Evolutionary conservation across 495 filamentous ascomycete genomes (phyloP), one percentile per base, ranked within the genome.

Genomic region (Penicillium mononematosum): DNA sequence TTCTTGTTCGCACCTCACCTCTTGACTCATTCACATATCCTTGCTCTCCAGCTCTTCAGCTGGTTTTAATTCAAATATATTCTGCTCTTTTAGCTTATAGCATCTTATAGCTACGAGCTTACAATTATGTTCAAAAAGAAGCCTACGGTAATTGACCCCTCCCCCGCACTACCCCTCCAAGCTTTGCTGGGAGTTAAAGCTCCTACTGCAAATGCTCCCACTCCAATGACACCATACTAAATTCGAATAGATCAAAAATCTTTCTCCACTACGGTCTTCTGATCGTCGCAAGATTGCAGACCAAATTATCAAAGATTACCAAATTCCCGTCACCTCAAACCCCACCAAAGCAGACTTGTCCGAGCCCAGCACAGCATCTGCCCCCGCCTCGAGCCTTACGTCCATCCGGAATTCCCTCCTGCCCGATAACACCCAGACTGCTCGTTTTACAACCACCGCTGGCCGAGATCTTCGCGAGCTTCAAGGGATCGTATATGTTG

Each of bases 121-220:
- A 19, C 47, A 59, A 65, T 43, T 44, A 90, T 90, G 87, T 90
- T 90, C 77, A 90, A 89, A 72, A 90, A 90, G 74, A 90, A 89
- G 78, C 87, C 87, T 42, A 85, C 81, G 44, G 86, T 88, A 67
- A 24, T 60, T 58, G 43, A 50, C 55, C 53, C 58, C 50, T 57
- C 59, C 69, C 66, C 69, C 68, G 70, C 72, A 71, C 44, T 66
- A 38, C 62, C 59, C 55, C 58, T 62, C 60, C 34, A 48, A 55
- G 38, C 50, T 58, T 29, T 42, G 12, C 45, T 50, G 10, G 12
- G 53, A 6, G 10, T 4, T 4, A 41, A 24, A 6, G 14, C 20
- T 22, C 31, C 10, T 4, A 12, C 29, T 27, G 5, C 6, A n/a
- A 17, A 25, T 17, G 22, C 22, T 24, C 24, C 24, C 24, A 24